These are phyloP conservation scores for Lipomyces chichibuensis DNA, from an alignment of 805 yeast genomes.

Conservation along the genomic window DNA sequence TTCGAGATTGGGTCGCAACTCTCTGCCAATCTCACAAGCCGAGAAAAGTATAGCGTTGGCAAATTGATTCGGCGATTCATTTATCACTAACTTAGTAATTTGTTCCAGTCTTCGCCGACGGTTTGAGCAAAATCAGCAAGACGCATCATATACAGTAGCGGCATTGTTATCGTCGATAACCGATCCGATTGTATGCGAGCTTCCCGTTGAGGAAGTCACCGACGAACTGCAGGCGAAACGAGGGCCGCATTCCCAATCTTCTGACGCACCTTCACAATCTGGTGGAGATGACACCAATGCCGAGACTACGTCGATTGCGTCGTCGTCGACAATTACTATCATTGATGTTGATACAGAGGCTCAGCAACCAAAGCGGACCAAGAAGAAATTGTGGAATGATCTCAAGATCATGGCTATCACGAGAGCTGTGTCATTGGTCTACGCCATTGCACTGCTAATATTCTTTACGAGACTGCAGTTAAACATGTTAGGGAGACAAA, in stretches of 20 bases:
- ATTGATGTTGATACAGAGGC: slow-evolving; percentile 20
- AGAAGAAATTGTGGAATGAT: slow-evolving; percentile 80
- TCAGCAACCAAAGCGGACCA: slow-evolving; percentile 46
- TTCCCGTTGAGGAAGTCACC: slow-evolving; percentile 75
- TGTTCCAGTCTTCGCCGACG: slow-evolving; percentile 62
- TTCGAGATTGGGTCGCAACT: slow-evolving; percentile 30
- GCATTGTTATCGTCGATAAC: slow-evolving; percentile 79
- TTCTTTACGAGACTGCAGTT: slow-evolving; percentile 82
- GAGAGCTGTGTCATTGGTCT: slow-evolving; percentile 69
- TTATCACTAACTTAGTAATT: slow-evolving; percentile 6
- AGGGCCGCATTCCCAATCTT: slow-evolving; percentile 7
- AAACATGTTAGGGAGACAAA: slow-evolving; percentile 83
- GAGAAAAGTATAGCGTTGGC: slow-evolving; percentile 26
- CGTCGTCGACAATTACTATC: slow-evolving; percentile 28
- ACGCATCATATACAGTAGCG: slow-evolving; percentile 79
- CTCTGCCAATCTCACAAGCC: slow-evolving; percentile 9
- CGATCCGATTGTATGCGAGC: slow-evolving; percentile 60
- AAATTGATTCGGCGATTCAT: not conserved
- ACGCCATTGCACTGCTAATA: slow-evolving; percentile 69
- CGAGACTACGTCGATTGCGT: slow-evolving; percentile 21
- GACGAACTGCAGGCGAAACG: slow-evolving; percentile 67
- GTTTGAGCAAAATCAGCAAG: slow-evolving; percentile 89
- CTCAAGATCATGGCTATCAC: slow-evolving; percentile 75
- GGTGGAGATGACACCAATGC: slow-evolving; percentile 1
- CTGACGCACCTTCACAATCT: not conserved